Evolutionary conservation across 257 asterid species (phyloP), one percentile per base, ranked within the genome.

Genomic region (Fraxinus cuspidata): DNA sequence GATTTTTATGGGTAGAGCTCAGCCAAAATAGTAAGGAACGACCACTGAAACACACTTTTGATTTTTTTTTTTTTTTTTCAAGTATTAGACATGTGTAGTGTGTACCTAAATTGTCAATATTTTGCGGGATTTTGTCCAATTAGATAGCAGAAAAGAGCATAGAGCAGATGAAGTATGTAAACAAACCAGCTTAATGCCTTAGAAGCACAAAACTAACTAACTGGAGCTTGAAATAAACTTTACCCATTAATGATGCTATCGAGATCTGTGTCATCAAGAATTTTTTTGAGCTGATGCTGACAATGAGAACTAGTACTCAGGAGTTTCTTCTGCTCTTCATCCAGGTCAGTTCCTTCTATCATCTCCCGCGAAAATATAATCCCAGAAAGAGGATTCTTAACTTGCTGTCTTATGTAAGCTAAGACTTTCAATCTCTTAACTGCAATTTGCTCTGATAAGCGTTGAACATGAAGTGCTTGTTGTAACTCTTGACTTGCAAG

Each of bases 401-500:
- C 81, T 90, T 95, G 98, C 86, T 88, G 90, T 83, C 98, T 85
- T 73, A 93, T 86, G 78, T 95, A 95, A 28, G 94, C 88, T 64
- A 95, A 81, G 25, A 87, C 93, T 79, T 81, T 84, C 81, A 82
- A 83, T 81, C 96, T 90, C 84, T 95, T 95, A 83, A 85, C 6
- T 0, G 97, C 99, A 9, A 91, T 90, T 80, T 88, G 92, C 81
- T 90, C 96, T 0, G 98, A 88, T 58, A 95, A 58, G 23, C 90
- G 79, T 82, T 95, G 99, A 78, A 95, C 80, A 63, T 93, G 96
- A 72, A 95, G 97, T 0, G 99, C 97, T 65, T 89, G 98, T 77
- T 95, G 98, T 56, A 95, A 89, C 86, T 95, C 99, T 12, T 84
- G 97, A 81, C 99, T 95, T 31, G 98, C 98, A 42, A 95, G 86